Percentiles rank a stretch among this genome's conserved stretches.
Evolutionary conservation across 116 monocot species (phyloP).

Genomic region (Iris pallida): DNA sequence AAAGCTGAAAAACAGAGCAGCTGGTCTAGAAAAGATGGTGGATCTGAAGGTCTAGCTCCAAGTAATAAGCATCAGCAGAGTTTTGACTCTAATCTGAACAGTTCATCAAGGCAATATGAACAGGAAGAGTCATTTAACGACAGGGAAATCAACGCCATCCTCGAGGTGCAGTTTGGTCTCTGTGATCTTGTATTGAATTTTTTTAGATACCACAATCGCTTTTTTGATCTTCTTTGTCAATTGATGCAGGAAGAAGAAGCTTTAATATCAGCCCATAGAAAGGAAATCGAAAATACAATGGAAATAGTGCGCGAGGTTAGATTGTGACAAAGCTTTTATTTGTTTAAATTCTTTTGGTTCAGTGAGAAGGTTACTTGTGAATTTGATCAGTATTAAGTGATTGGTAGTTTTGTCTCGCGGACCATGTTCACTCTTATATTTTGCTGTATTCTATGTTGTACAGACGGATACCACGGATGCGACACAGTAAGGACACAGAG

Average conservation of each 20-base stretch:
- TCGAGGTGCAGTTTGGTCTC: constrained; percentile 48
- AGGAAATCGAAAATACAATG: constrained; percentile 80
- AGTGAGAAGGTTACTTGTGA: no score
- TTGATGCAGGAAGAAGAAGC: constrained; percentile 60
- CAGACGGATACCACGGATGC: no score
- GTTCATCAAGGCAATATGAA: constrained; percentile 17
- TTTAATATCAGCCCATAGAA: constrained; percentile 59
- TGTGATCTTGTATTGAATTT: not conserved
- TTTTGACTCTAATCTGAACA: no score
- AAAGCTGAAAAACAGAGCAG: constrained; percentile 51
- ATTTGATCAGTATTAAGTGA: no score
- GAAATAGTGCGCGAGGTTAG: constrained; percentile 72
- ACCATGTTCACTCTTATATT: no score
- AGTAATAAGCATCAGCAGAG: constrained; percentile 20
- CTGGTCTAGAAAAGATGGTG: constrained; percentile 40
- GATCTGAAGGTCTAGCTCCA: constrained; percentile 18
- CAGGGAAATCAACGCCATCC: constrained; percentile 66
- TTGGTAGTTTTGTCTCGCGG: no score
- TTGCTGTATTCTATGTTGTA: no score
- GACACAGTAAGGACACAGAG: no score
- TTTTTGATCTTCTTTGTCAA: not conserved
- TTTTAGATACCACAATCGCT: not conserved
- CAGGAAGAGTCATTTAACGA: constrained; percentile 43
- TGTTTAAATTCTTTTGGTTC: not conserved
- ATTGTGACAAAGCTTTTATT: not conserved